Conservation (phyloP, 495 filamentous ascomycete species). For the Oidiodendron maius region DNA sequence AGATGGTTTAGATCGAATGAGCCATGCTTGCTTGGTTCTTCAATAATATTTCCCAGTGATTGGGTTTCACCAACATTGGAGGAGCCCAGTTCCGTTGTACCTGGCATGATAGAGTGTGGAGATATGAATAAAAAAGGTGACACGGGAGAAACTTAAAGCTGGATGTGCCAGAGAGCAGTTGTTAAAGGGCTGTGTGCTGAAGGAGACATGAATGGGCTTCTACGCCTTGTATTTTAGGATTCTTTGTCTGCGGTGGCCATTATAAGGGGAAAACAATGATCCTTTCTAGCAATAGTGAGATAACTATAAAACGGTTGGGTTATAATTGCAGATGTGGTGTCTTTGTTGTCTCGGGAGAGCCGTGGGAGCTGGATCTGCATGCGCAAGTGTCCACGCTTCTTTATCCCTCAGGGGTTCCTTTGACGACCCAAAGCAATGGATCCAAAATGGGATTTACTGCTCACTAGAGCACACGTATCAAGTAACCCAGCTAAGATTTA, state of each 20-base stretch:
- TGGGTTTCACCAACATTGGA: conserved; percentile 13
- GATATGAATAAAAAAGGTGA: neutral
- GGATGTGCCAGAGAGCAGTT: neutral
- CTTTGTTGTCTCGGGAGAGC: conserved; percentile 28
- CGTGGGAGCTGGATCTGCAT: conserved; percentile 10
- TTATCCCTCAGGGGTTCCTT: neutral
- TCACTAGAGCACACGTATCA: neutral
- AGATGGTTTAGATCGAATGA: conserved; percentile 12
- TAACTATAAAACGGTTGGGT: conserved; percentile 11
- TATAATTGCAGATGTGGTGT: conserved; percentile 19
- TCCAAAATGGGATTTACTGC: neutral
- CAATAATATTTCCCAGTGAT: conserved; percentile 18
- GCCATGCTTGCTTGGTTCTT: conserved; percentile 17
- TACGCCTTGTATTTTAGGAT: conserved; percentile 14
- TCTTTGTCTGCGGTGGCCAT: conserved; percentile 24
- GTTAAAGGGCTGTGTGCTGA: conserved; percentile 3
- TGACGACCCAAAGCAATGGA: neutral
- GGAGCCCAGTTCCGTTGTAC: neutral
- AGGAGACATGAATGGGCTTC: conserved; percentile 20
- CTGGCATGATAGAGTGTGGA: conserved; percentile 12
- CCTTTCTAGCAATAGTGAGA: conserved; percentile 13
- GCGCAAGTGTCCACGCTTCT: neutral
- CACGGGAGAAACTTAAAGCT: conserved; percentile 1
- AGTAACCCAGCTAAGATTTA: too few species aligned
- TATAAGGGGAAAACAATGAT: conserved; percentile 25